Conservation (phyloP, 225 moss, liverwort and hornwort species). For the Sphagnum tenellum region DNA sequence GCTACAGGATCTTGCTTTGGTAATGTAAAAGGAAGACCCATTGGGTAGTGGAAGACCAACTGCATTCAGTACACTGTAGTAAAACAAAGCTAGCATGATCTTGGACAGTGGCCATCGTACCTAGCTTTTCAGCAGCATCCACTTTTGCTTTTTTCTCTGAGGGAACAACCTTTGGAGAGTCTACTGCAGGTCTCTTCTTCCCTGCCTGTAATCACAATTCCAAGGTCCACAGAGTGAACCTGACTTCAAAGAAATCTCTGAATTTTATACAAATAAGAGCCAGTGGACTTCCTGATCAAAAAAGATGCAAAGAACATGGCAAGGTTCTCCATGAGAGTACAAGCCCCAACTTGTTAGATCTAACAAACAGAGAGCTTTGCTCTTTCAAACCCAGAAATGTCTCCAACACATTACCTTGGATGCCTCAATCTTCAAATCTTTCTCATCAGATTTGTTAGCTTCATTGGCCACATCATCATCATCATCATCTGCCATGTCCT, state of each 20-base stretch:
- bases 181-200: constrained; percentile 32
- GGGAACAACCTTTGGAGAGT: constrained; percentile 8
- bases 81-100: no score
- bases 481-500: constrained; percentile 13
- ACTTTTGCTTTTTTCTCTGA: constrained; percentile 37
- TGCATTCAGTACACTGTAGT: no score
- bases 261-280: no score
- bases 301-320: background rate
- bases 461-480: constrained; percentile 14
- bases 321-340: no score
- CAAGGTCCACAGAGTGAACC: no score
- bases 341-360: no score
- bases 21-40: no score
- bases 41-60: no score
- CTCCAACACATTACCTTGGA: background rate
- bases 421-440: constrained; percentile 7
- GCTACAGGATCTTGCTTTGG: no score
- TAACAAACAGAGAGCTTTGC: no score
- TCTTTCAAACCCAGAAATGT: no score
- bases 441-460: constrained; percentile 2
- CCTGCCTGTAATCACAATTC: constrained; percentile 10
- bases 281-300: background rate
- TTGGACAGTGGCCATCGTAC: background rate
- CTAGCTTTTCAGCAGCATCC: constrained; percentile 18
- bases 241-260: no score